phyloP scores from a whole-genome alignment of 2,329 filamentous ascomycete species.

The Aureobasidium musti region DNA sequence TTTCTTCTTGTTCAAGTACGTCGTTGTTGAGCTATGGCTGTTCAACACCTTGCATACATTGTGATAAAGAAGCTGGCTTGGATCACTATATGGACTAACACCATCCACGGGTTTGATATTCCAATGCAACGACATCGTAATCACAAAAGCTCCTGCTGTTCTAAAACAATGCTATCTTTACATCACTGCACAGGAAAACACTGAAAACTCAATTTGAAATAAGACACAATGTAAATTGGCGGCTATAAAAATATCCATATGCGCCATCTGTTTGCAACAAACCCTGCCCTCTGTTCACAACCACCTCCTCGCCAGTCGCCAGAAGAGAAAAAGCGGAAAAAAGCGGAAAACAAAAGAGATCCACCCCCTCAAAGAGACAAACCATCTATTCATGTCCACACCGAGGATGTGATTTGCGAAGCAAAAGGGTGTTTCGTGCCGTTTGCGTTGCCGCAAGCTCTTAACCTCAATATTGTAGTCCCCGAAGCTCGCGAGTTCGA shows the following conservation, averaged over 20 bases:
- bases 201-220: background rate
- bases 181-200: too few relatives aligned
- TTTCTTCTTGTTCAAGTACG: background rate
- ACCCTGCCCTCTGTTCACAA: background rate
- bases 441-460: constrained; percentile 5
- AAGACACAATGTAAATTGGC: constrained; percentile 2
- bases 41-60: too few relatives aligned
- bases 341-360: background rate
- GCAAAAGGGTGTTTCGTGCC: background rate
- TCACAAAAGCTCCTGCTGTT: too few relatives aligned
- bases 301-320: background rate
- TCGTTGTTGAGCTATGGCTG: too few relatives aligned
- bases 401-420: background rate
- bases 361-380: background rate
- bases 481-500: background rate
- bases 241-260: constrained; percentile 20
- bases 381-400: background rate
- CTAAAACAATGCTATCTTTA: too few relatives aligned
- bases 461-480: background rate
- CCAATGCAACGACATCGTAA: too few relatives aligned
- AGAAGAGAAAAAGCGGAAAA: background rate
- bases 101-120: too few relatives aligned
- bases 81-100: too few relatives aligned
- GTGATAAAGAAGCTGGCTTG: too few relatives aligned
- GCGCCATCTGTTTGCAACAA: constrained; percentile 2